Conservation (phyloP, 345 rosid species). For the Populus pruinosa region DNA sequence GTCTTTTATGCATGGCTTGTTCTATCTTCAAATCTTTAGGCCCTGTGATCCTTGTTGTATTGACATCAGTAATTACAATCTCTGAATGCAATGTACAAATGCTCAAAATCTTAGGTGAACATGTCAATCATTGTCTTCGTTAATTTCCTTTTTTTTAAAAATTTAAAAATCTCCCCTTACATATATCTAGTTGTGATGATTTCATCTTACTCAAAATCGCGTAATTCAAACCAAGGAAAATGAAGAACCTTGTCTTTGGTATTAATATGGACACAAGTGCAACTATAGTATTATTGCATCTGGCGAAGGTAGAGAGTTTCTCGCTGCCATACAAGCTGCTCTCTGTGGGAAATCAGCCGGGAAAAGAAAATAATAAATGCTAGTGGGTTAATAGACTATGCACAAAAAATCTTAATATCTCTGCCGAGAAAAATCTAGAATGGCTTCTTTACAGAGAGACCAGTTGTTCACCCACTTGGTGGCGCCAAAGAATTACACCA, state of each 20-base stretch:
- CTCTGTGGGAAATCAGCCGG: not conserved
- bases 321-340: not conserved
- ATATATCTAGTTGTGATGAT: constrained; percentile 3
- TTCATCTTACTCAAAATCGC: constrained; percentile 7
- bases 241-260: not conserved
- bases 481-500: not conserved
- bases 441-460: constrained; percentile 16
- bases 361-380: not conserved
- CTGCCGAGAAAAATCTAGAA: constrained; percentile 11
- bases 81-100: not conserved
- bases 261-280: not conserved
- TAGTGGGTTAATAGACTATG: not conserved
- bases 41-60: constrained; percentile 11
- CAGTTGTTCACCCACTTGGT: not conserved
- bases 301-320: not conserved
- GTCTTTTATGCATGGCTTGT: not conserved
- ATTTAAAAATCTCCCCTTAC: not conserved
- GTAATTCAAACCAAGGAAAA: constrained; percentile 16
- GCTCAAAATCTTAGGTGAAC: constrained; percentile 12
- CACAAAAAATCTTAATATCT: not conserved
- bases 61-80: constrained; percentile 11
- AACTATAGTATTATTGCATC: not conserved
- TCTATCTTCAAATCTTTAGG: not conserved
- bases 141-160: not conserved
- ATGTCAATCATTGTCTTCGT: not conserved